These are phyloP conservation scores for Coprinopsis sp. DNA, from an alignment of 768 basidiomycete species.

Conservation along the genomic window DNA sequence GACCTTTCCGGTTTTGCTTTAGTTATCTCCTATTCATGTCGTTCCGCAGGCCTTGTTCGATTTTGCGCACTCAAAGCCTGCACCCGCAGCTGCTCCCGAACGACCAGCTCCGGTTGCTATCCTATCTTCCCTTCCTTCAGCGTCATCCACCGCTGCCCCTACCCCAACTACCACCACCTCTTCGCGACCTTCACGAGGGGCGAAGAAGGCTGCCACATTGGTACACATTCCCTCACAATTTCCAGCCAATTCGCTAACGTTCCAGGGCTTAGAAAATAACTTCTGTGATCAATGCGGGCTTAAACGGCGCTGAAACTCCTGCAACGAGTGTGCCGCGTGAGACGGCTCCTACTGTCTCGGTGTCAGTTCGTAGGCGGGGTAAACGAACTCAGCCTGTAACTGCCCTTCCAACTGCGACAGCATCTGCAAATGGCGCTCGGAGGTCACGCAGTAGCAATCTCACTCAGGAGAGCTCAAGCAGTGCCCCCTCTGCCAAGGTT, in stretches of 20 bases:
- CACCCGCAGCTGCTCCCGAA: neutral
- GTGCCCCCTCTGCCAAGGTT: constrained; percentile 37
- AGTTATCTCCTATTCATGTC: neutral
- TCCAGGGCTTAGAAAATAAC: constrained; percentile 2
- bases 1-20: constrained; percentile 6
- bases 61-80: constrained; percentile 7
- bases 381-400: neutral
- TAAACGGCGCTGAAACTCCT: constrained; percentile 5
- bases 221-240: neutral
- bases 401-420: constrained; percentile 14
- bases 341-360: neutral
- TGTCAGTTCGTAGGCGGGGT: neutral
- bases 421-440: constrained; percentile 39
- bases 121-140: neutral
- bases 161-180: constrained; percentile 1
- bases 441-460: constrained; percentile 43
- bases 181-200: constrained; percentile 3
- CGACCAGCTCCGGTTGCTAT: neutral
- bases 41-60: constrained; percentile 24
- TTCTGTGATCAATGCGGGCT: constrained; percentile 4
- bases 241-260: neutral
- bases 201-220: constrained; percentile 9
- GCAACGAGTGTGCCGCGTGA: neutral
- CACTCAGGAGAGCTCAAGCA: constrained; percentile 33
- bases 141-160: neutral